Conservation (phyloP, 805 yeast species). For the Candida nemodendra region DNA sequence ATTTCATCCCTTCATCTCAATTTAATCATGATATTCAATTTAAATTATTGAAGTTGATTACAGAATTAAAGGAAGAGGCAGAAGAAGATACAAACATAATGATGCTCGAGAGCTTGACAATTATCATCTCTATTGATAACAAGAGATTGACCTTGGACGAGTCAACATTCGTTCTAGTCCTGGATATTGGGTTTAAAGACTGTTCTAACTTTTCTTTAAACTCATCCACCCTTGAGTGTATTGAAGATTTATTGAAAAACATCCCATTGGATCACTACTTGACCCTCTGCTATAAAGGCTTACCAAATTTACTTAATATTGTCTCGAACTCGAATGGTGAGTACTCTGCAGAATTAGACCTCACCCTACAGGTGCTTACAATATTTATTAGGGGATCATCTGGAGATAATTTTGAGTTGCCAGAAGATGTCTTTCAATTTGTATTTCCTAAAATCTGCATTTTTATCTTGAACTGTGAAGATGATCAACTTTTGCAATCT, state of each 20-base stretch:
- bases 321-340: conserved; percentile 39
- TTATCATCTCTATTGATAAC: conserved; percentile 51
- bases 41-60: conserved; percentile 36
- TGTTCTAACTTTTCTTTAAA: conserved; percentile 71
- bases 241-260: conserved; percentile 54
- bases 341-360: conserved; percentile 58
- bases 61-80: conserved; percentile 53
- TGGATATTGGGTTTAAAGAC: conserved; percentile 67
- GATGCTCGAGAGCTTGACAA: conserved; percentile 66
- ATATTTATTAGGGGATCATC: conserved; percentile 48
- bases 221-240: conserved; percentile 66
- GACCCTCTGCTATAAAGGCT: conserved; percentile 46
- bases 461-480: conserved; percentile 48
- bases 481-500: conserved; percentile 73
- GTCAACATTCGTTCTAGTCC: conserved; percentile 50
- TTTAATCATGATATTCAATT: conserved; percentile 28
- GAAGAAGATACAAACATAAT: conserved; percentile 80
- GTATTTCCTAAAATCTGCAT: conserved; percentile 44
- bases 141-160: conserved; percentile 31
- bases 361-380: conserved; percentile 57
- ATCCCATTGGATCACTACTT: conserved; percentile 46
- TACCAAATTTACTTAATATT: conserved; percentile 49
- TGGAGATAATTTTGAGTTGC: conserved; percentile 14
- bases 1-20: conserved; percentile 21
- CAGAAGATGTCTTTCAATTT: conserved; percentile 36